phyloP scores from a whole-genome alignment of 352 stramenopile genomes.

The Globisporangium barbulae region DNA sequence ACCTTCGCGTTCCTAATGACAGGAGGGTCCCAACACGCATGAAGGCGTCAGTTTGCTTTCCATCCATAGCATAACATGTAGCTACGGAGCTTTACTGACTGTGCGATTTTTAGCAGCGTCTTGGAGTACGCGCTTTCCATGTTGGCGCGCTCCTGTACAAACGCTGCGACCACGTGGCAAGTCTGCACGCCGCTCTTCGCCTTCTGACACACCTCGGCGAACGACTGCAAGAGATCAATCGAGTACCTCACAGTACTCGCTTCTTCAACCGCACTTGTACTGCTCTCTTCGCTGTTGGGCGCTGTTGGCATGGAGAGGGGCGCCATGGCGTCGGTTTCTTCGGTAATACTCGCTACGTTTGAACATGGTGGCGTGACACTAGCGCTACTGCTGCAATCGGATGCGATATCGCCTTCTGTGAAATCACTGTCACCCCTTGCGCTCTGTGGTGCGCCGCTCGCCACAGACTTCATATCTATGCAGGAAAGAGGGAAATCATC shows the following conservation, averaged over 20 bases:
- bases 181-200: constrained; percentile 73
- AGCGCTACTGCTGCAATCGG: background rate
- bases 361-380: background rate
- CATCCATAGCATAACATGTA: background rate
- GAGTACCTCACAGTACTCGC: constrained; percentile 33
- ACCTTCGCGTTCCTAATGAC: constrained; percentile 38
- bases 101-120: constrained; percentile 52
- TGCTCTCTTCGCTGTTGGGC: background rate
- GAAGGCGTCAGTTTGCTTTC: background rate
- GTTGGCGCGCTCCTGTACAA: constrained; percentile 55
- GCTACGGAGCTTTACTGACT: constrained; percentile 29
- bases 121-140: constrained; percentile 65
- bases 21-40: background rate
- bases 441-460: background rate
- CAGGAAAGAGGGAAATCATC: background rate
- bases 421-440: background rate
- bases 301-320: background rate
- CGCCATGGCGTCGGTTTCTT: background rate
- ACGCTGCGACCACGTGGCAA: constrained; percentile 62
- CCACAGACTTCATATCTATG: background rate
- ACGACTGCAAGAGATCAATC: constrained; percentile 68
- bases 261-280: background rate
- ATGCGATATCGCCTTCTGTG: background rate
- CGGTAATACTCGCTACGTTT: background rate
- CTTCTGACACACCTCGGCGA: constrained; percentile 68